A percentile compares a stretch with the other conserved stretches of the same genome.
Evolutionary conservation across 2,329 filamentous ascomycete genomes (phyloP).

Genomic region (Plectosphaerella plurivora): DNA sequence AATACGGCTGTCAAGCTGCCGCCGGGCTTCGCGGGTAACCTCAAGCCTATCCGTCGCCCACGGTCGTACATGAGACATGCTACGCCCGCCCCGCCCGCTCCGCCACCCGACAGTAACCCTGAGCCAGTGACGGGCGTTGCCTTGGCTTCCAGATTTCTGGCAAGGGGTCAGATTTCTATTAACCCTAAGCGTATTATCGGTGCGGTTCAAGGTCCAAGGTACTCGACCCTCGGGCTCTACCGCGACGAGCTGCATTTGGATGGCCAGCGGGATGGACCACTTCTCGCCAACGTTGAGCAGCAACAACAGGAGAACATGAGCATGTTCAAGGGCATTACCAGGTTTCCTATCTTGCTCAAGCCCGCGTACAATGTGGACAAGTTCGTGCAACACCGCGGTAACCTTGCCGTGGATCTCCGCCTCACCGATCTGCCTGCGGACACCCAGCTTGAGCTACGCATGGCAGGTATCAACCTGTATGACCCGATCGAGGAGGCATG

Average conservation of each 20-base stretch:
- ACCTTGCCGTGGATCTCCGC: slow-evolving; percentile 23
- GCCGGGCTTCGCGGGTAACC: slow-evolving; percentile 13
- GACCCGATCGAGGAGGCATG: slow-evolving; percentile 16
- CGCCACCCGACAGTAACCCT: slow-evolving; percentile 13
- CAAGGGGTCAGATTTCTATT: slow-evolving; percentile 32
- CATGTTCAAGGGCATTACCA: slow-evolving; percentile 7
- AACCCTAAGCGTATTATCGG: slow-evolving; percentile 45
- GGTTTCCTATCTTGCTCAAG: slow-evolving; percentile 7
- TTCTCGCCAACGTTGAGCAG: slow-evolving; percentile 38
- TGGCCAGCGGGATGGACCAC: slow-evolving; percentile 33
- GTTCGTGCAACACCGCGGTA: slow-evolving; percentile 15
- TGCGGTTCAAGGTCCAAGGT: slow-evolving; percentile 51
- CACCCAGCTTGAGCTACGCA: slow-evolving; percentile 12
- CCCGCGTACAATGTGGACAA: neutral
- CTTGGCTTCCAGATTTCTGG: slow-evolving; percentile 28
- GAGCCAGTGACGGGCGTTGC: slow-evolving; percentile 19
- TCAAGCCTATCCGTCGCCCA: slow-evolving; percentile 36
- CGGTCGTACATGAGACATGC: slow-evolving; percentile 45
- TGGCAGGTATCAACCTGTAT: slow-evolving; percentile 19
- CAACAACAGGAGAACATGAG: slow-evolving; percentile 37
- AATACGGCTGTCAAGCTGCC: slow-evolving; percentile 30
- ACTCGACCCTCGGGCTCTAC: slow-evolving; percentile 41
- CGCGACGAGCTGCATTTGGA: slow-evolving; percentile 43
- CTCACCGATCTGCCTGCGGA: slow-evolving; percentile 11
- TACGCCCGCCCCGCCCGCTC: slow-evolving; percentile 40